Evolutionary conservation across 1,139 yeast species (phyloP).

Genomic region (Yamadazyma jaroonii): DNA sequence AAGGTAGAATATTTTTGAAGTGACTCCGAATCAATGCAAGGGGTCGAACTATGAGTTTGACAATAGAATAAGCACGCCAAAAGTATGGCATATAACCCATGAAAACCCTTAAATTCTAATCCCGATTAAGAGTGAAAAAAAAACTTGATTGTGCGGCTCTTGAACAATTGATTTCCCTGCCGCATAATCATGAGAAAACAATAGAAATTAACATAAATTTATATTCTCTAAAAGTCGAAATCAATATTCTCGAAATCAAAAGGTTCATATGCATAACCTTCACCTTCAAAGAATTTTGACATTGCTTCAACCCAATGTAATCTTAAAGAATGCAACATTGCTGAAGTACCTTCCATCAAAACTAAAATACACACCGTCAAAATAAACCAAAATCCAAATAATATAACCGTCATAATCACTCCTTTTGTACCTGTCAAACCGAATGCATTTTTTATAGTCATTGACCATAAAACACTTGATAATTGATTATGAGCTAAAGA

Average conservation of each 20-base stretch:
- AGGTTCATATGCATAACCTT: slow-evolving; percentile 86
- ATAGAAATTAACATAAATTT: no score
- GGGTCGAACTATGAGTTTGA: no score
- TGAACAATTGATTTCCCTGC: no score
- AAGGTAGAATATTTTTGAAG: no score
- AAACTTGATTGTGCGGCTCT: no score
- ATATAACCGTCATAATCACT: slow-evolving; percentile 64
- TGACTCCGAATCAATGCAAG: no score
- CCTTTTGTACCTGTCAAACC: slow-evolving; percentile 64
- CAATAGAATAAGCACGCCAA: no score
- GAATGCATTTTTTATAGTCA: slow-evolving; percentile 89
- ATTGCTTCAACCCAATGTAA: slow-evolving; percentile 99
- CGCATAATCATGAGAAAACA: no score
- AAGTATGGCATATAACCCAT: no score
- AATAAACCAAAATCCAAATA: slow-evolving; percentile 94
- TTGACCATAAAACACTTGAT: slow-evolving; percentile 90
- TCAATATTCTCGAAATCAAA: slow-evolving; percentile 48
- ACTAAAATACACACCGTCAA: slow-evolving; percentile 89
- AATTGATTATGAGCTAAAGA: slow-evolving; percentile 97
- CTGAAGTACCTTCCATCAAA: slow-evolving; percentile 97
- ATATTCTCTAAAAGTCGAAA: background rate
- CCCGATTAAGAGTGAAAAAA: no score
- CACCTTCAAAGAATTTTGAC: slow-evolving; percentile 97
- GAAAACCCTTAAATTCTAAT: no score
- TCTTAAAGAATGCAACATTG: slow-evolving; percentile 96